Base-by-base conservation (phyloP, 2,329 filamentous ascomycete genomes). In the Trichothecium sympodiale region DNA sequence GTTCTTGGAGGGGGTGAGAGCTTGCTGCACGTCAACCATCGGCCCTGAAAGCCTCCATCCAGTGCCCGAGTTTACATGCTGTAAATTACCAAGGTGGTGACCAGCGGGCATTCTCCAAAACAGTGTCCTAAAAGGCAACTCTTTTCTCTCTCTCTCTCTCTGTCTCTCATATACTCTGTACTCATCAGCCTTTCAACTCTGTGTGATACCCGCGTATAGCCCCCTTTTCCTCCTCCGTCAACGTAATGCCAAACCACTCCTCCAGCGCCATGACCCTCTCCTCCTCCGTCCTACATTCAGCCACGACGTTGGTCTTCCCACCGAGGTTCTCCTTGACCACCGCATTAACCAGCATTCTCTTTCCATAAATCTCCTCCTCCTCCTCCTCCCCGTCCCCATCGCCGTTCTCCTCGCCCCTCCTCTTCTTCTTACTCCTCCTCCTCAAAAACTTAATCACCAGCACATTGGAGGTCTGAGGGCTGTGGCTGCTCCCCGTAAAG, bases 361-460 rank as follows among this genome's bases (percentile, higher is more conserved):
- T 68, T 2, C 74, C 75, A 17, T 64, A 56, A 32, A 74, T 60
- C 42, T 62, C 56, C 9, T 59, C 51, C 27, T 61, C 55, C 31
- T 71, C 55, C 4, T 25, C 20, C 20, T 25, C 20, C 20, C 10
- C 20, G 6, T 25, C 20, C 20, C 10, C 20, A 6, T 10, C 20
- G 6, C 10, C 10, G 52, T 55, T n/a, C 33, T 62, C 20, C 10
- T 25, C n/a, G n/a, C 20, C 10, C 20, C 20, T 10, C 20, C 20
- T 25, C 10, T 52, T 55, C n/a, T 33, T 62, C 20, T 25, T 25
- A 6, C 20, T 10, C 20, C 40, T 34, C 40, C 39, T 53, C 38
- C 73, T 48, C 40, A 80, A 55, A 54, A 77, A 74, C 51, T 61
- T 68, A 35, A 65, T 60, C 38, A 71, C 65, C 15, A 79, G 50